Base-by-base conservation (phyloP, 164 flowering plant species). In the Vitis riparia region DNA sequence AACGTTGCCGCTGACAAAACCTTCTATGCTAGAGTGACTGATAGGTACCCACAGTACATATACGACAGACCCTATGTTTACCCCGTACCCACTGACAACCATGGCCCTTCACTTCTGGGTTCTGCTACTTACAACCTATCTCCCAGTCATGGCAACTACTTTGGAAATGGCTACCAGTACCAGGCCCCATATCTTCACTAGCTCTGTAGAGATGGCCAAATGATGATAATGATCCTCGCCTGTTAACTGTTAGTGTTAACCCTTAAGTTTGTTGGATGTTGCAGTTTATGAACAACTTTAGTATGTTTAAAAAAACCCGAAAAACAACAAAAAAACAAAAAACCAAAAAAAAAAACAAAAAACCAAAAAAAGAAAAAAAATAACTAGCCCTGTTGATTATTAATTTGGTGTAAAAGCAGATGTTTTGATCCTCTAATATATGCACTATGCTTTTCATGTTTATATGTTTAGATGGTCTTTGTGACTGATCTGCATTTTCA, bases 131-230 rank as follows among this genome's bases (percentile, higher is more conserved):
- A 89, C 80, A 83, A 75, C 72, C 66, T 88, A 30, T 65, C 91
- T 62, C 90, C 89, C 63, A 76, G 67, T 65, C 97, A 90, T 77
- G 96, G 87, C 50, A 87, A 85, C 88, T 92, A 82, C 78, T 94
- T 87, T 62, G 89, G 92, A 29, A 91, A 85, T 77, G 97, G 89
- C 60, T 92, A 87, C 84, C 97, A 89, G 85, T 92, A 92, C 71
- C 93, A 88, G 66, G 81, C 92, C 59, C 82, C 93, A 2, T 92
- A 89, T 73, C 84, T 92, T 68, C 97, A 88, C 90, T 92, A 88
- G 79, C 71, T 69, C 44, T 60, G 70, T 71, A 67, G 75, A 72
- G 69, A 75, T 64, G 79, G 68, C 65, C 51, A 67, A 60, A 55
- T 65, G 81, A 68, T 72, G 80, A 77, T 77, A 64, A 57, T 76